A percentile compares a stretch with the other conserved stretches of the same genome.
Conservation (phyloP, 495 filamentous ascomycete genomes). For the Xylaria bambusicola region DNA sequence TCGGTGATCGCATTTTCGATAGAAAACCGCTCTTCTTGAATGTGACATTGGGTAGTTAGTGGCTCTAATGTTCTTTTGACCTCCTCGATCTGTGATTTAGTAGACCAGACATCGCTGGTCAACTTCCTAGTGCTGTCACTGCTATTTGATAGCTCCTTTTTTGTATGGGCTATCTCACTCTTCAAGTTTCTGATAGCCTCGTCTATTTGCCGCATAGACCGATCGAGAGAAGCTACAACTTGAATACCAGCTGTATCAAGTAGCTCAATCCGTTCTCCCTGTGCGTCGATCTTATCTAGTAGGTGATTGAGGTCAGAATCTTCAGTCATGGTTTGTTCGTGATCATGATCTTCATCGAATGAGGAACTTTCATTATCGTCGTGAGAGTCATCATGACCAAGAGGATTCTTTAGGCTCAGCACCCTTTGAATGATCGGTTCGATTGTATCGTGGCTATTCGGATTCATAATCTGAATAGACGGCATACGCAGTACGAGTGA, state of each 20-base stretch:
- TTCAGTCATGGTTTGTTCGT: background rate
- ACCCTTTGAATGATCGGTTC: slow-evolving; percentile 33
- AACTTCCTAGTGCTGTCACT: slow-evolving; percentile 2
- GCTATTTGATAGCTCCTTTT: slow-evolving; percentile 16
- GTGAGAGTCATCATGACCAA: slow-evolving; percentile 4
- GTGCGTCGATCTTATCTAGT: slow-evolving; percentile 27
- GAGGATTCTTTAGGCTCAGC: slow-evolving; percentile 29
- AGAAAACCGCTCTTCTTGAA: slow-evolving; percentile 17
- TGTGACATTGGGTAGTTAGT: slow-evolving; percentile 11
- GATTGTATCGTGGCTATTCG: slow-evolving; percentile 5
- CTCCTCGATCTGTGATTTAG: slow-evolving; percentile 25
- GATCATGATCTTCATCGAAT: background rate
- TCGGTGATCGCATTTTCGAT: slow-evolving; percentile 10
- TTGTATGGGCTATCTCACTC: slow-evolving; percentile 18
- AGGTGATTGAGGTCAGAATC: background rate
- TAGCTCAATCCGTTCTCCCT: slow-evolving; percentile 35
- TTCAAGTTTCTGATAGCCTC: slow-evolving; percentile 28
- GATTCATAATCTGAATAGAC: slow-evolving; percentile 22
- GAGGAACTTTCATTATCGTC: background rate
- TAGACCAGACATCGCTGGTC: slow-evolving; percentile 24
- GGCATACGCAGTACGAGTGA: slow-evolving; percentile 30
- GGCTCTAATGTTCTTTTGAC: slow-evolving; percentile 19
- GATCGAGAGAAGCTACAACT: slow-evolving; percentile 36
- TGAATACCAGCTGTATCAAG: slow-evolving; percentile 37
- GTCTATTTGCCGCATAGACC: slow-evolving; percentile 27